Evolutionary conservation across 1,284 basidiomycete species (phyloP), one percentile per base, ranked within the genome.

Genomic region (Ceratobasidium theobromae): DNA sequence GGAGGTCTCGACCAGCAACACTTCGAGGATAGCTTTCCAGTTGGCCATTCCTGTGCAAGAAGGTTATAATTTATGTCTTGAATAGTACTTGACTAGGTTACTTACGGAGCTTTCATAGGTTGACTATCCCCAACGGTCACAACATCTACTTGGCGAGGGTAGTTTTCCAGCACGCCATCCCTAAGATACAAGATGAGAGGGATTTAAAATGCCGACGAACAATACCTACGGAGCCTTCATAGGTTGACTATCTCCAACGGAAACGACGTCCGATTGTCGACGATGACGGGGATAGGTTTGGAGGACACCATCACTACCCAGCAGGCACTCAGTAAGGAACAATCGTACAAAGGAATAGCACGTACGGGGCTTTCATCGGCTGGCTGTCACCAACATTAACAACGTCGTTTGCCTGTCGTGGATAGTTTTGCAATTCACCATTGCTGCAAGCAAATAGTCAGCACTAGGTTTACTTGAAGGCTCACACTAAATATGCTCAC

Each of bases 281-380:
- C 32, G 40, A 14, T 57, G 18, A 23, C 43, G 43, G 18, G 54
- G 54, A n/a, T 57, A 57, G 27, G 38, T 21, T 16, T 23, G n/a
- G 5, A 57, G 11, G 2, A 28, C 14, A 27, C 54, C 54, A 45
- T 38, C 41, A 14, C 21, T 11, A 25, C 14, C 14, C 32, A 25
- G 16, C 48, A 28, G 48, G 9, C 48, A 51, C 3, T 53, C 4
- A 54, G 27, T 5, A 25, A 5, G 16, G 21, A 40, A 40, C 41
- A 32, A 16, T 3, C 14, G n/a, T 27, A n/a, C n/a, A n/a, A n/a
- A n/a, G n/a, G n/a, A n/a, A n/a, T n/a, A n/a, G 12, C 6, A 57
- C 54, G 23, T 32, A 57, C 54, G 57, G 57, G 30, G 57, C 57
- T 35, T 30, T 45, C 30, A 46, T 23, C 4, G 57, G 43, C 33